These are phyloP conservation scores for Kodamaea plutei DNA, from an alignment of 1,139 yeast species.

Conservation along the genomic window DNA sequence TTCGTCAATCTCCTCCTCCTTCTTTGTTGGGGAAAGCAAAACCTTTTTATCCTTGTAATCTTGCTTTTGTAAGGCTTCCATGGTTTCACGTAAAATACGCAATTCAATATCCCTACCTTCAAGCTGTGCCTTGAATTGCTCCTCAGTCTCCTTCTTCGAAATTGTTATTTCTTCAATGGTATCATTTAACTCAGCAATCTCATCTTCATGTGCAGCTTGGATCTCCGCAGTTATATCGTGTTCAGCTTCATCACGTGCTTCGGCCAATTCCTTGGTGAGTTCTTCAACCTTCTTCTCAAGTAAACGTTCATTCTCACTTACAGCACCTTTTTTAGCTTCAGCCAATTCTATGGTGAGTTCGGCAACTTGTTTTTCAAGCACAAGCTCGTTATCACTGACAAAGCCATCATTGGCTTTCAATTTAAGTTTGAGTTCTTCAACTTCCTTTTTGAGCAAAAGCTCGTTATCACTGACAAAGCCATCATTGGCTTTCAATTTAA, in stretches of 20 bases:
- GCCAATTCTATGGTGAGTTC: no score
- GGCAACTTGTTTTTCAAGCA: slow-evolving; percentile 1
- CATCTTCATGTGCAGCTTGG: slow-evolving; percentile 8
- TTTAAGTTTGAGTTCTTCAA: slow-evolving; percentile 1
- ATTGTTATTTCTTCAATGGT: slow-evolving; percentile 12
- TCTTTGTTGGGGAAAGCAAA: slow-evolving; percentile 3
- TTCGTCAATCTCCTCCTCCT: slow-evolving; percentile 7
- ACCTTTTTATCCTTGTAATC: slow-evolving; percentile 2
- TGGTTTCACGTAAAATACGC: slow-evolving; percentile 12
- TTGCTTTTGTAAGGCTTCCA: slow-evolving; percentile 9
- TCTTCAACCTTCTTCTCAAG: not conserved
- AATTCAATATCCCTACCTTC: slow-evolving; percentile 16
- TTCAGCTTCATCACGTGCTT: slow-evolving; percentile 3
- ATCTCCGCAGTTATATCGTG: slow-evolving; percentile 2
- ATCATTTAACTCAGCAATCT: slow-evolving; percentile 9
- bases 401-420: no score
- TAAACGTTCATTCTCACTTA: slow-evolving; percentile 1
- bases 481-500: slow-evolving; percentile 6
- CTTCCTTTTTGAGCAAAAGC: no score
- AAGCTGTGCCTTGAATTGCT: slow-evolving; percentile 12
- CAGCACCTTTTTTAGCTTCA: slow-evolving; percentile 7
- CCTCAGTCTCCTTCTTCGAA: slow-evolving; percentile 14
- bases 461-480: no score
- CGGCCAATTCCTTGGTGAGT: not conserved
- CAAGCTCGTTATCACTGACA: no score